Percentiles rank a stretch among this genome's conserved stretches.
These are phyloP conservation scores for Beauveria sp. DNA, from an alignment of 2,329 filamentous ascomycete genomes.

Conservation along the genomic window DNA sequence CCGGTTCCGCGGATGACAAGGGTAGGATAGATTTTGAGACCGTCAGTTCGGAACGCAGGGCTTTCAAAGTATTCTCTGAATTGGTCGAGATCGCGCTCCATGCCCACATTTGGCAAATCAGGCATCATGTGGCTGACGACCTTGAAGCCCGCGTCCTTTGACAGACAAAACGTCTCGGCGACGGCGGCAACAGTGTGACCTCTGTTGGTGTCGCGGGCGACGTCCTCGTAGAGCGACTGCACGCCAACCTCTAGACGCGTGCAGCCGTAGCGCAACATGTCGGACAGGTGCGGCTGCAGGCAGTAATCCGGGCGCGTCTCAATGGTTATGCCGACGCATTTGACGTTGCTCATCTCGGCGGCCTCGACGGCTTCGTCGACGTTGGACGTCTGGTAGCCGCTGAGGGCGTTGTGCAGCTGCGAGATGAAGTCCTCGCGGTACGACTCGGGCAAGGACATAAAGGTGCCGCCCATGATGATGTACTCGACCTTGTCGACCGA, in stretches of 20 bases:
- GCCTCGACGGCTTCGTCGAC: conserved; percentile 94
- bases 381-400: conserved; percentile 86
- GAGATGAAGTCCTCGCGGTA: conserved; percentile 93
- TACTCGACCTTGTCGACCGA: conserved; percentile 99
- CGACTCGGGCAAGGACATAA: conserved; percentile 87
- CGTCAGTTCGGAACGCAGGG: conserved; percentile 90
- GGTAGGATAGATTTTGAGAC: conserved; percentile 95
- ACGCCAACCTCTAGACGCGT: conserved; percentile 92
- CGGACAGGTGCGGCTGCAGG: conserved; percentile 85
- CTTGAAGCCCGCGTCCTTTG: conserved; percentile 97
- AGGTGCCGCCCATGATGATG: conserved; percentile 99
- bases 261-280: conserved; percentile 97
- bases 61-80: conserved; percentile 98
- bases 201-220: conserved; percentile 94
- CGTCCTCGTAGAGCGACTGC: conserved; percentile 94
- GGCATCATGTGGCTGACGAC: conserved; percentile 99
- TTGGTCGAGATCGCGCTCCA: conserved; percentile 95
- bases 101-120: conserved; percentile 92
- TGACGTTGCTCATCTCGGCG: conserved; percentile 92
- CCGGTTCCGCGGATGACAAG: conserved; percentile 95
- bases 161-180: conserved; percentile 91
- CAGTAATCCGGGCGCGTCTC: conserved; percentile 97
- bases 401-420: conserved; percentile 92
- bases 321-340: conserved; percentile 97
- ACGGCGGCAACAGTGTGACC: conserved; percentile 94